Percentiles rank a stretch among this genome's conserved stretches.
Conservation (phyloP, 1,139 yeast genomes). For the Kurtzmaniella quercitrusa region DNA sequence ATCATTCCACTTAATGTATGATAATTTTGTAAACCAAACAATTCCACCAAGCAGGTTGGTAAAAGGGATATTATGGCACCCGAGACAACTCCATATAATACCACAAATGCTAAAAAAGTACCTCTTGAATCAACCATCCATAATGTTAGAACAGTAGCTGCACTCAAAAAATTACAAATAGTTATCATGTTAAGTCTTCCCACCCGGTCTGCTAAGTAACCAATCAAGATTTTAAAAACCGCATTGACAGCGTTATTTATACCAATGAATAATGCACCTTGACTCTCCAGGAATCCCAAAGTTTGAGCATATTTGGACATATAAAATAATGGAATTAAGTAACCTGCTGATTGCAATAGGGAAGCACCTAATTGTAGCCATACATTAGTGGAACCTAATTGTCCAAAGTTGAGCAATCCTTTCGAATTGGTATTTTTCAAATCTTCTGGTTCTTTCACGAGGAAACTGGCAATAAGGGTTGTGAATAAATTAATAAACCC, state of each 20-base stretch:
- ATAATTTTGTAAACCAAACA: conserved; percentile 33
- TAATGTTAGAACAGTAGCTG: conserved; percentile 26
- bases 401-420: conserved; percentile 13
- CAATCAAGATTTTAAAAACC: conserved; percentile 31
- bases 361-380: conserved; percentile 27
- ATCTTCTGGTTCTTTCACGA: conserved; percentile 2
- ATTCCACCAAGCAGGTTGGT: conserved; percentile 20
- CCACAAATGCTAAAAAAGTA: conserved; percentile 34
- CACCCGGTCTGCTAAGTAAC: conserved; percentile 30
- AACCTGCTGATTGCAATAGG: conserved; percentile 38
- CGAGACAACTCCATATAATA: conserved; percentile 32
- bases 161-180: conserved; percentile 29
- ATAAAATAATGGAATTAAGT: conserved; percentile 35
- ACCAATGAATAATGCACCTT: conserved; percentile 42
- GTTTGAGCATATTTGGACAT: conserved; percentile 39
- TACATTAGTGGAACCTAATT: conserved; percentile 18
- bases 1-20: conserved; percentile 23
- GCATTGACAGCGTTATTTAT: conserved; percentile 40
- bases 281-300: conserved; percentile 27
- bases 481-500: conserved; percentile 24
- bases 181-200: conserved; percentile 38
- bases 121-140: conserved; percentile 27
- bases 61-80: conserved; percentile 37
- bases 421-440: neutral
- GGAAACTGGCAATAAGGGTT: conserved; percentile 8